Evolutionary conservation across 2,329 filamentous ascomycete genomes (phyloP), one percentile per base, ranked within the genome.

Genomic region (Colletotrichum cereale): DNA sequence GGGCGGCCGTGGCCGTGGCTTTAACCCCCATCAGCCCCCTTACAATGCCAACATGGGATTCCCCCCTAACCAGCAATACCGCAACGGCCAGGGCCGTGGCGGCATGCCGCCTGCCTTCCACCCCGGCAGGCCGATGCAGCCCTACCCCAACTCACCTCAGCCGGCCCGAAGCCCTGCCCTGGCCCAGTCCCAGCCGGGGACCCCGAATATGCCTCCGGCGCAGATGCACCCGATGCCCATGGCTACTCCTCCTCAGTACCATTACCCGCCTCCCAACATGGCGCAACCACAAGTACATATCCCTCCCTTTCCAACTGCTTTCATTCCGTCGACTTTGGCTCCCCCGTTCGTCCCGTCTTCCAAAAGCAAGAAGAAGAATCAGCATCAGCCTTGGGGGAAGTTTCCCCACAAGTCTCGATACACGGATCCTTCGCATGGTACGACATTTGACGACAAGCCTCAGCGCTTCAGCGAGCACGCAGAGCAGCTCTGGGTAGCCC

Each of bases 131-230:
- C 66, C 78, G 77, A 73, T 73, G 67, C 79, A 86, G 78, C 77
- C 82, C 79, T 89, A 86, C 75, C 86, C 88, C 52, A 91, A 91
- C 83, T 93, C 91, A 50, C 91, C 91, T 47, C 90, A 91, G 77
- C 88, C 91, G 74, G 82, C 85, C 66, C 87, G 88, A 78, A 92
- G 92, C 84, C 89, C 92, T 73, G 90, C 91, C 40, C 84, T 93
- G 66, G 83, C 90, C 36, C 88, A 88, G 67, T 90, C 90, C 44
- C 87, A 92, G 76, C 91, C 92, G 69, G 88, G 88, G 73, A 93
- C 91, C 38, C 91, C 93, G 73, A 90, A 92, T 84, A 91, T 91
- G 90, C 88, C 80, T 67, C 84, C 86, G 52, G 88, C 87, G 61
- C 86, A 86, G 74, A 88, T 89, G 78, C 82, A 83, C 72, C 79